A percentile compares a stretch with the other conserved stretches of the same genome.
These are phyloP conservation scores for Boeremia exigua DNA, from an alignment of 2,329 filamentous ascomycete species.

Conservation along the genomic window DNA sequence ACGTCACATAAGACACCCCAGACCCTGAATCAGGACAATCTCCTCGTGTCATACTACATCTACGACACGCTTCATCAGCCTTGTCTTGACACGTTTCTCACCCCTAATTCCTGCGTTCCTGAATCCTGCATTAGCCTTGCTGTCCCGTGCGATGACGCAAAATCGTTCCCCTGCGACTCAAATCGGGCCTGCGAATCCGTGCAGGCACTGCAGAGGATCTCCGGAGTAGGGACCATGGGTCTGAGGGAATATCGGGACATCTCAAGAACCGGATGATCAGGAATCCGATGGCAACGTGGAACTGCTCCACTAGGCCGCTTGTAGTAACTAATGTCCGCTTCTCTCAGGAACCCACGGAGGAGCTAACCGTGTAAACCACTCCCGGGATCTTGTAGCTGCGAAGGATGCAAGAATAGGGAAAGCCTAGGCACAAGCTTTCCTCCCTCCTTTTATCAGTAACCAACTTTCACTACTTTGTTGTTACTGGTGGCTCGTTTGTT, in stretches of 20 bases:
- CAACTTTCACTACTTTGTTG: constrained; percentile 1
- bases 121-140: too few species aligned
- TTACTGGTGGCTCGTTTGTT: not conserved
- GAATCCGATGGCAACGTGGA: not conserved
- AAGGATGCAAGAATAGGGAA: not conserved
- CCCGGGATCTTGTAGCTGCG: not conserved
- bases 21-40: too few species aligned
- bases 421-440: not conserved
- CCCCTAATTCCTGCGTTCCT: too few species aligned
- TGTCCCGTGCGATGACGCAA: too few species aligned
- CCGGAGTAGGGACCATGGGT: not conserved
- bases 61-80: too few species aligned
- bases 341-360: not conserved
- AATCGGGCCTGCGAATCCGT: not conserved
- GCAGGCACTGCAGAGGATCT: not conserved
- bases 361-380: not conserved
- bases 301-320: not conserved
- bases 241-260: too few species aligned
- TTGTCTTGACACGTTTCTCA: too few species aligned
- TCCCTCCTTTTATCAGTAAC: not conserved
- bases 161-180: too few species aligned
- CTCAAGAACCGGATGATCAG: not conserved
- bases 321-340: constrained; percentile 7
- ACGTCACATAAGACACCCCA: too few species aligned
- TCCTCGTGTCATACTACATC: too few species aligned